Conservation (phyloP, 208 protist genomes). For the Trypanosoma brucei region DNA sequence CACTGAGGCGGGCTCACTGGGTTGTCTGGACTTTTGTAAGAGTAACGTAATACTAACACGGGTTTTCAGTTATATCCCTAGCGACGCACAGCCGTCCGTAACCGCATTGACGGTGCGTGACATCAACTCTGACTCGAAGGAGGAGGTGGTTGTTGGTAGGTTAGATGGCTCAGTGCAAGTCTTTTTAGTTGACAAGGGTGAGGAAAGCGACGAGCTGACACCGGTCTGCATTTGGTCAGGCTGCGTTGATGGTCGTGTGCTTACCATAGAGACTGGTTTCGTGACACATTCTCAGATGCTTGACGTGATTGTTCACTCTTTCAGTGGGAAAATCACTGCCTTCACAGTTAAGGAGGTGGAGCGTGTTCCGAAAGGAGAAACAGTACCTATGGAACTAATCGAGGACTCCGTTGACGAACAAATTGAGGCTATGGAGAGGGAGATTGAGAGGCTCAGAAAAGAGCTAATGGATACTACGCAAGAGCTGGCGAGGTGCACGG, state of each 20-base stretch:
- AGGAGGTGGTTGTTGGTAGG: conserved; percentile 74
- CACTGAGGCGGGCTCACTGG: conserved; percentile 72
- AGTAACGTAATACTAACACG: conserved; percentile 27
- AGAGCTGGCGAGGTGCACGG: conserved; percentile 36
- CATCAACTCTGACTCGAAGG: conserved; percentile 52
- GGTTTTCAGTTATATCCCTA: conserved; percentile 23
- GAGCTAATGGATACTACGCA: conserved; percentile 31
- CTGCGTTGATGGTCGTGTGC: conserved; percentile 50
- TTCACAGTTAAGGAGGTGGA: conserved; percentile 51
- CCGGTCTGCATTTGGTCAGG: conserved; percentile 37
- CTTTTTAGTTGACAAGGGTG: conserved; percentile 24
- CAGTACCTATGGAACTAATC: conserved; percentile 16
- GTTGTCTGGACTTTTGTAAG: conserved; percentile 30
- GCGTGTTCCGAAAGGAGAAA: conserved; percentile 17
- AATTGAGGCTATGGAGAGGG: conserved; percentile 26
- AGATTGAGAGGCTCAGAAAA: conserved; percentile 43
- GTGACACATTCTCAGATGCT: conserved; percentile 31
- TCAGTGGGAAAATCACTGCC: conserved; percentile 65
- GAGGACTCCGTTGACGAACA: conserved; percentile 26
- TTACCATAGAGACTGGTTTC: conserved; percentile 56
- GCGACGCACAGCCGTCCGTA: conserved; percentile 28
- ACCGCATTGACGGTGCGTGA: conserved; percentile 48
- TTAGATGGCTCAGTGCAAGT: conserved; percentile 76
- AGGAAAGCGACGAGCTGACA: conserved; percentile 3
- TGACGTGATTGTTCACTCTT: conserved; percentile 68